Evolutionary conservation across 805 yeast species (phyloP).

Genomic region (Kazachstania martiniae): DNA sequence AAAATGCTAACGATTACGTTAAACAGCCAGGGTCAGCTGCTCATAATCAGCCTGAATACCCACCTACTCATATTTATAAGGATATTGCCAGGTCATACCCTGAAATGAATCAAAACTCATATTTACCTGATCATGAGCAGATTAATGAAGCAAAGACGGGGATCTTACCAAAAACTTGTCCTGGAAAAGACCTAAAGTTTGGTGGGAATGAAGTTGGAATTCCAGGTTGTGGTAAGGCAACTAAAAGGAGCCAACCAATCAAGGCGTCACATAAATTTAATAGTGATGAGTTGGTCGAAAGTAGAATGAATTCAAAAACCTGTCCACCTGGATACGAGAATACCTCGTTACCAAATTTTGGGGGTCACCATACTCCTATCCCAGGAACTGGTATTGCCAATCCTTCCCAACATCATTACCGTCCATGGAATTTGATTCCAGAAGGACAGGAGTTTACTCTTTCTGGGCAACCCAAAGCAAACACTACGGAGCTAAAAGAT

Average conservation of each 20-base stretch:
- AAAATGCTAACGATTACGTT: slow-evolving; percentile 5
- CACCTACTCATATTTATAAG: slow-evolving; percentile 5
- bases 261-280: slow-evolving; percentile 1
- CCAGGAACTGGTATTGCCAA: slow-evolving; percentile 10
- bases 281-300: slow-evolving; percentile 5
- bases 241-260: no score
- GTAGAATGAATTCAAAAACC: slow-evolving; percentile 8
- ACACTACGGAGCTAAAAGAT: slow-evolving; percentile 2
- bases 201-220: slow-evolving; percentile 3
- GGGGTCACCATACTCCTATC: slow-evolving; percentile 7
- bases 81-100: slow-evolving; percentile 2
- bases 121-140: slow-evolving; percentile 5
- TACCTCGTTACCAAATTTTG: slow-evolving; percentile 7
- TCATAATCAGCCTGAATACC: slow-evolving; percentile 6
- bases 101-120: slow-evolving; percentile 1
- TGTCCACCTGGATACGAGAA: slow-evolving; percentile 5
- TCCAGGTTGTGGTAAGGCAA: slow-evolving; percentile 9
- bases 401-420: slow-evolving; percentile 3
- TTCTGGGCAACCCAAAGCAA: no score
- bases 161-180: slow-evolving; percentile 4
- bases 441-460: neutral
- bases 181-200: slow-evolving; percentile 2
- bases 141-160: slow-evolving; percentile 2
- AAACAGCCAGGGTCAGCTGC: neutral
- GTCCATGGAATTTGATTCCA: slow-evolving; percentile 5